Evolutionary conservation across 768 basidiomycete species (phyloP).

Genomic region (Leccinum aurantiacum): DNA sequence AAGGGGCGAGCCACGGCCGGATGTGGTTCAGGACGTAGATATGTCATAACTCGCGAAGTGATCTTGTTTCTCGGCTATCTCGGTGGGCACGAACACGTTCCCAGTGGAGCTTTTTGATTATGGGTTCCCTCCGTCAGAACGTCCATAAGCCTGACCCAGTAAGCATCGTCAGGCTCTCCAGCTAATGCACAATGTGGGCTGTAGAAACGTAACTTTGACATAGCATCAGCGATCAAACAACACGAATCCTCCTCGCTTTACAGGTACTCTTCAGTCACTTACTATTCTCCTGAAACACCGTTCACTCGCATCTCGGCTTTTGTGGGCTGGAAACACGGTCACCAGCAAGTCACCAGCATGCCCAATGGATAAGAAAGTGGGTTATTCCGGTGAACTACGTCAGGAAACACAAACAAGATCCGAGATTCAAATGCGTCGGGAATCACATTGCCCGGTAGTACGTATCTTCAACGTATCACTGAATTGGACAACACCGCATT

Average conservation of each 20-base stretch:
- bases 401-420: neutral
- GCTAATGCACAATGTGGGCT: neutral
- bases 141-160: neutral
- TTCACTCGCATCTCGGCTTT: neutral
- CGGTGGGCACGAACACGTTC: neutral
- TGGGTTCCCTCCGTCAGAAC: constrained; percentile 22
- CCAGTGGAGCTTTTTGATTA: too few relatives aligned
- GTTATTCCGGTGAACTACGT: neutral
- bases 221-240: neutral
- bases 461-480: neutral
- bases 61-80: neutral
- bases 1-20: constrained; percentile 74
- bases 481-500: neutral
- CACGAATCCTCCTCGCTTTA: neutral
- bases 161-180: neutral
- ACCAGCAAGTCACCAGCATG: neutral
- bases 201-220: neutral
- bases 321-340: neutral
- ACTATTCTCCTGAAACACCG: neutral
- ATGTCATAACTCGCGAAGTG: constrained; percentile 46
- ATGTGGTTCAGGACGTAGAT: constrained; percentile 61
- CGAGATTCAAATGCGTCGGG: neutral
- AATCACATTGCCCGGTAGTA: neutral
- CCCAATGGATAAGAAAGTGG: neutral
- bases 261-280: neutral